Conservation (phyloP, 2,329 filamentous ascomycete species). For the Ophiobolus disseminans region DNA sequence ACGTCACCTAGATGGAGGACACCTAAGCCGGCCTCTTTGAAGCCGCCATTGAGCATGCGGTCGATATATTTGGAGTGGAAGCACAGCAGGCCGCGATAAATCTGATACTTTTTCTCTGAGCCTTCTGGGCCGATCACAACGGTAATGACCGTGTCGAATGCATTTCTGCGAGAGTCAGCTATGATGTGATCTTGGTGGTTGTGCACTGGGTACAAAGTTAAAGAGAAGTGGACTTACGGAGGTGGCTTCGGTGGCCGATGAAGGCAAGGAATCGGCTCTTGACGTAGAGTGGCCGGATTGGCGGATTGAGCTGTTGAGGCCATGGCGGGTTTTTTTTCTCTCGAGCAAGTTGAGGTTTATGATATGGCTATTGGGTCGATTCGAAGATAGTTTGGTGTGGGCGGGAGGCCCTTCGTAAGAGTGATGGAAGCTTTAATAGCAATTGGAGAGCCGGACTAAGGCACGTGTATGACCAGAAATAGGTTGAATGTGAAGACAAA, state of each 20-base stretch:
- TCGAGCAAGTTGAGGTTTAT: neutral
- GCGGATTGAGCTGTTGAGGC: neutral
- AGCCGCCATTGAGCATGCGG: conserved; percentile 4
- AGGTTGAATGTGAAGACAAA: no score
- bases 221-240: neutral
- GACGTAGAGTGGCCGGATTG: neutral
- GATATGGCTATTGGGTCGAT: no score
- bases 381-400: no score
- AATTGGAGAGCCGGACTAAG: no score
- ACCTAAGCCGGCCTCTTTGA: neutral
- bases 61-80: conserved; percentile 8
- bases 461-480: no score
- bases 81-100: conserved; percentile 7
- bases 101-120: neutral
- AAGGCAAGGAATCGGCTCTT: neutral
- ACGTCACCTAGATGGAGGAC: neutral
- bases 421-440: no score
- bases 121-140: neutral
- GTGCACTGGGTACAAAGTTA: neutral
- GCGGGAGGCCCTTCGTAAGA: no score
- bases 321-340: neutral
- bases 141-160: neutral
- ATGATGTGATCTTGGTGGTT: neutral
- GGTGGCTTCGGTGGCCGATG: neutral
- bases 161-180: neutral